Base-by-base conservation (phyloP, 257 asterid species). In the Parsonsia alboflavescens region DNA sequence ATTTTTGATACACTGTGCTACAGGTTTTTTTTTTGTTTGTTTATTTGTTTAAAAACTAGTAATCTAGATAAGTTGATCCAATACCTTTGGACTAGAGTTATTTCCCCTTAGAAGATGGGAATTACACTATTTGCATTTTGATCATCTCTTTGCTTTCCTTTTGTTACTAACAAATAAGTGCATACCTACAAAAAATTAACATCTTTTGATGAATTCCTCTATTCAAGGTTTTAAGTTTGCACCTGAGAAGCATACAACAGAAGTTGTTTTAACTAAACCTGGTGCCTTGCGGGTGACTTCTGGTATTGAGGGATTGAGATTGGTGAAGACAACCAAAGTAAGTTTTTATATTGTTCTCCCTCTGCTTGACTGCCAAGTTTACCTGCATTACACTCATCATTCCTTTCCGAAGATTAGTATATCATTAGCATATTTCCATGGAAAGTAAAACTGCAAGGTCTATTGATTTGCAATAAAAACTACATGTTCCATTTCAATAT, bases 271-370 rank as follows among this genome's bases (percentile, higher is more conserved):
- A 57, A 86, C 84, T 75, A 92, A 95, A 67, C 86, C 89, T 0
- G 96, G 99, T 61, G 85, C 24, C 36, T 57, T 95, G 81, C 87
- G 76, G 85, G 82, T 95, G 84, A 64, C 86, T 64, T 92, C 99
- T 84, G 98, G 98, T 75, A 72, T 95, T 75, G 88, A 87, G 81
- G 97, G 97, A 73, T 83, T 95, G 76, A 70, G 93, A 68, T 59
- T 95, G 83, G 88, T 95, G 63, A 95, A 95, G 90, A 90, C 99
- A 81, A 92, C 99, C 80, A 87, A 92, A 81, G 99, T 92, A 84
- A 83, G 88, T 77, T 26, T 42, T 69, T n/a, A 12, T 63, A 30
- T 45, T n/a, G 2, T 28, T 45, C n/a, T 58, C 21, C 4, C 15
- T 48, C 16, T 24, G 17, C 22, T 41, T 45, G 53, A 33, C 46